A percentile compares a stretch with the other conserved stretches of the same genome.
Conservation (phyloP, 345 rosid genomes). For the Salix arbutifolia region DNA sequence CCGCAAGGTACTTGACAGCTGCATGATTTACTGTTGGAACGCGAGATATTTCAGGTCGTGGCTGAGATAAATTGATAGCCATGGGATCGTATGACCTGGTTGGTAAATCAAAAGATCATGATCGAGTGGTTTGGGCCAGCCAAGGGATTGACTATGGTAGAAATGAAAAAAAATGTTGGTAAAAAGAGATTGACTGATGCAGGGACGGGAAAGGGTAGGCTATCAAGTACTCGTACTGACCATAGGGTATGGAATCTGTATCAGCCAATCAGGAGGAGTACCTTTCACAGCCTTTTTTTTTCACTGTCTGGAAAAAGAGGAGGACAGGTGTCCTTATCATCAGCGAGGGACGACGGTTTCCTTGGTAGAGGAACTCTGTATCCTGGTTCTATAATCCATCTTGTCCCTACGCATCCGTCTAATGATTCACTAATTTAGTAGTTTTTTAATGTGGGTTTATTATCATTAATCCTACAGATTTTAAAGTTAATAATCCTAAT, state of each 20-base stretch:
- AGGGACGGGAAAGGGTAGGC: background rate
- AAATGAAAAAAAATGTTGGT: background rate
- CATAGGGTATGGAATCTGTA: background rate
- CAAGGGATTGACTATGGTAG: too few relatives aligned
- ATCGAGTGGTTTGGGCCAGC: too few relatives aligned
- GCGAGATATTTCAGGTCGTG: background rate
- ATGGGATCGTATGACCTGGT: background rate
- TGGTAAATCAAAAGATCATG: too few relatives aligned
- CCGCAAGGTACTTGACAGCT: background rate
- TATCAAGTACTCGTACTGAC: constrained; percentile 6
- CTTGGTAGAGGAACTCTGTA: too few relatives aligned
- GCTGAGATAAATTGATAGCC: background rate
- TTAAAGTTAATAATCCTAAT: too few relatives aligned
- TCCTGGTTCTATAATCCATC: too few relatives aligned
- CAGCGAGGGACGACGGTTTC: background rate
- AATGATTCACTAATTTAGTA: too few relatives aligned
- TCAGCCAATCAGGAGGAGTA: too few relatives aligned
- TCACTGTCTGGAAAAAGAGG: background rate
- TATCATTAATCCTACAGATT: too few relatives aligned
- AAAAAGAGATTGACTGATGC: background rate
- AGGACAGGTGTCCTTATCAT: background rate
- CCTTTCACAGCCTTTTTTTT: too few relatives aligned
- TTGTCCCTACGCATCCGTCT: accelerated
- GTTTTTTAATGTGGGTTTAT: too few relatives aligned
- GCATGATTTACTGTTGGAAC: background rate